Conservation (phyloP, 139 green algal species). For the Coelastrella sp. region DNA sequence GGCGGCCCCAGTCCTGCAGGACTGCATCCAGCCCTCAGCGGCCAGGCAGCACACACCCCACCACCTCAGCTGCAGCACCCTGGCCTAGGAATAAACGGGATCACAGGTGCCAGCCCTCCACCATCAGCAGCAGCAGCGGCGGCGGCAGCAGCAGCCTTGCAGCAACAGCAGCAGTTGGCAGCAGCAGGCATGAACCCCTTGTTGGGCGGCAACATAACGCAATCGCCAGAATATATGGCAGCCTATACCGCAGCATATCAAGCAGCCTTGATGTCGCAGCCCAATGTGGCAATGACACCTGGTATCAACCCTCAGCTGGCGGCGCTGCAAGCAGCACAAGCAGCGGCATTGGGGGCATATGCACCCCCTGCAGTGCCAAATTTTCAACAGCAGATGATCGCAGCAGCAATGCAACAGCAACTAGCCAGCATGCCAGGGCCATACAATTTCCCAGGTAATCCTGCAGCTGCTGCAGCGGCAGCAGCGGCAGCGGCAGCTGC, state of each 20-base stretch:
- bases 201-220: slow-evolving; percentile 15
- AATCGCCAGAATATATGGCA: slow-evolving; percentile 84
- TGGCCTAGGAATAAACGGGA: slow-evolving; percentile 24
- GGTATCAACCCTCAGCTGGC: slow-evolving; percentile 68
- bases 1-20: slow-evolving; percentile 23
- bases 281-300: slow-evolving; percentile 53
- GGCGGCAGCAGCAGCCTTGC: slow-evolving; percentile 26
- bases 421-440: slow-evolving; percentile 16
- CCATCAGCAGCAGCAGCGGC: slow-evolving; percentile 34
- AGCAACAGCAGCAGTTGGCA: slow-evolving; percentile 38
- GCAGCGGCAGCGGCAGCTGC: slow-evolving; percentile 23
- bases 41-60: slow-evolving; percentile 11
- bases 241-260: slow-evolving; percentile 92
- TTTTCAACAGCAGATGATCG: slow-evolving; percentile 43
- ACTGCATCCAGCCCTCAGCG: neutral
- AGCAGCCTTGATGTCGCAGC: slow-evolving; percentile 86
- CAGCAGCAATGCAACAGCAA: slow-evolving; percentile 32
- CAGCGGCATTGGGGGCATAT: slow-evolving; percentile 53
- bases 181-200: slow-evolving; percentile 34
- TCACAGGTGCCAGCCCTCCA: slow-evolving; percentile 40
- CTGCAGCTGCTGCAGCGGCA: slow-evolving; percentile 27
- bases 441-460: slow-evolving; percentile 16
- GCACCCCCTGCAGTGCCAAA: neutral
- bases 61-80: slow-evolving; percentile 34
- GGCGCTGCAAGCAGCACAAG: slow-evolving; percentile 59